Evolutionary conservation across 2,329 filamentous ascomycete species (phyloP), one percentile per base, ranked within the genome.

Genomic region (Exophiala dermatitidis): DNA sequence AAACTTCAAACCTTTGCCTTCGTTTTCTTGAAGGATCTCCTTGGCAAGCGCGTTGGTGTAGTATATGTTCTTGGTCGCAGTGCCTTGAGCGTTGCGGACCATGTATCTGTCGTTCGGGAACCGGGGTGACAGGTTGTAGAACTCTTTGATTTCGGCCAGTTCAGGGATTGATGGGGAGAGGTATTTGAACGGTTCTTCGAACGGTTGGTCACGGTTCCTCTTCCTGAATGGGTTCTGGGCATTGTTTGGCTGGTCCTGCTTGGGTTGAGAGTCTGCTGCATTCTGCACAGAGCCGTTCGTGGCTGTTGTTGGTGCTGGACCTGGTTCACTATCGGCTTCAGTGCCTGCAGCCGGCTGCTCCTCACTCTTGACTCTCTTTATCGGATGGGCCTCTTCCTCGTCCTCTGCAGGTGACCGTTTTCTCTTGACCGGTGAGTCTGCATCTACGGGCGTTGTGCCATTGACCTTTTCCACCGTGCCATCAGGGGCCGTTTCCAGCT

Each of bases 121-220:
- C 45, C 85, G 84, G 0, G 82, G 70, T 0, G 88, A 90, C 58
- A 97, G 77, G 49, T 85, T 78, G 74, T 97, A 98, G 73, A 97
- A 97, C 2, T 80, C 70, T 64, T 84, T 85, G 65, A 98, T 91
- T 51, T 79, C 77, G 57, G 82, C 69, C 50, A 98, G 84, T 55
- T 93, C 88, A 2, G 82, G 74, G 67, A 96, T 88, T 29, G 85
- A 78, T 2, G 60, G 51, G 3, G 53, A 48, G 38, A 98, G 79
- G 67, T 90, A 98, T 68, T 95, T 96, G 78, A 95, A 98, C 3
- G 90, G 88, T 69, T 98, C 93, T 69, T 97, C 93, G 60, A 83
- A 78, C 10, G 80, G 80, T 61, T 76, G 71, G 26, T 66, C 66
- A 2, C 65, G 66, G 33, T 68, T 72, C 56, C 65, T 68, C 63